These are phyloP conservation scores for Rosa rugosa DNA, from an alignment of 306 rosid genomes.

Conservation along the genomic window DNA sequence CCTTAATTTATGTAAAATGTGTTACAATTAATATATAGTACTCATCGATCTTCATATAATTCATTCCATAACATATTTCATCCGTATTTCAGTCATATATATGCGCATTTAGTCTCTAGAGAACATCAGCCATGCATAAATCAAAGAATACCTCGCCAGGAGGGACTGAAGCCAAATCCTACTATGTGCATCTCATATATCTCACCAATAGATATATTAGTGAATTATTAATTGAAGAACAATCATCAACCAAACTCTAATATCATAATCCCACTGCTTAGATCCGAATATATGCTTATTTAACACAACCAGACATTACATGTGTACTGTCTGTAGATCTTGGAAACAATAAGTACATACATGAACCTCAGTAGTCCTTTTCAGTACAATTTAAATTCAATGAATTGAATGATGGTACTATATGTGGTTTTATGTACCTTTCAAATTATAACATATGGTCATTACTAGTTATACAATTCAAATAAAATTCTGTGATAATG, in stretches of 20 bases:
- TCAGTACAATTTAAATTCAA: neutral
- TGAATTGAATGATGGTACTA: neutral
- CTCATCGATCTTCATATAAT: too few relatives aligned
- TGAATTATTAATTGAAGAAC: neutral
- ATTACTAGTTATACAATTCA: neutral
- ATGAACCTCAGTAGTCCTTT: constrained; percentile 3
- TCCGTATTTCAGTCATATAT: too few relatives aligned
- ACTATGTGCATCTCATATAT: too few relatives aligned
- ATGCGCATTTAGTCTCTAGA: too few relatives aligned
- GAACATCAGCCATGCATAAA: too few relatives aligned
- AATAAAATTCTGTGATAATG: neutral
- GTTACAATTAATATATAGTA: too few relatives aligned
- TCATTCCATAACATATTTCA: too few relatives aligned
- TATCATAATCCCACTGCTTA: neutral
- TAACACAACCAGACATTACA: constrained; percentile 13
- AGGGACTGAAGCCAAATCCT: too few relatives aligned
- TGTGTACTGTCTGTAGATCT: neutral
- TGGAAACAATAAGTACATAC: neutral
- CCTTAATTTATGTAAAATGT: too few relatives aligned
- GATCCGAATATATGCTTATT: constrained; percentile 16
- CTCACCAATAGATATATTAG: neutral
- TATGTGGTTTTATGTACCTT: neutral
- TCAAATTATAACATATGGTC: neutral
- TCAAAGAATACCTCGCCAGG: too few relatives aligned
- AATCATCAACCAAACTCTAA: neutral